Evolutionary conservation across 805 yeast species (phyloP).

Genomic region (Candida sithepensis): DNA sequence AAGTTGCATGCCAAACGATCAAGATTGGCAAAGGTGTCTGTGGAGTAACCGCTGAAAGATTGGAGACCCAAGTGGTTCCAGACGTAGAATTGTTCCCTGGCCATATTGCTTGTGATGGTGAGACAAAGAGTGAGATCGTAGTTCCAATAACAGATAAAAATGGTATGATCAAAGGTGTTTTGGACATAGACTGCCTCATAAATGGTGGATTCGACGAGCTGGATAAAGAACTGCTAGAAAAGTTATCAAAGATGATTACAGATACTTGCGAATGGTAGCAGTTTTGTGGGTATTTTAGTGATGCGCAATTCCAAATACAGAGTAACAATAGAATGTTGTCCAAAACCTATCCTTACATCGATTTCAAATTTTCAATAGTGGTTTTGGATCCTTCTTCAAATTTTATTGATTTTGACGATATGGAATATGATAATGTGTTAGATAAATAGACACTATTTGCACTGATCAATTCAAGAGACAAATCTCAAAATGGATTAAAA

Average conservation of each 20-base stretch:
- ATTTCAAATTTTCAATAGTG: too few relatives aligned
- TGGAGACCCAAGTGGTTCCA: conserved; percentile 66
- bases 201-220: conserved; percentile 60
- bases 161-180: conserved; percentile 60
- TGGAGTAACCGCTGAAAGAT: conserved; percentile 69
- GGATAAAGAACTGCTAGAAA: conserved; percentile 60
- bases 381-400: too few relatives aligned
- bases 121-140: conserved; percentile 88
- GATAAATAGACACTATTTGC: too few relatives aligned
- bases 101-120: conserved; percentile 97
- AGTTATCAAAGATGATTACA: conserved; percentile 50
- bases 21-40: conserved; percentile 84
- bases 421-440: too few relatives aligned
- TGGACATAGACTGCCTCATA: conserved; percentile 79
- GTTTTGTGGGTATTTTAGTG: too few relatives aligned
- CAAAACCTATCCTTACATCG: too few relatives aligned
- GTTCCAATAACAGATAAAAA: conserved; percentile 59
- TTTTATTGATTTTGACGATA: too few relatives aligned
- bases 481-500: too few relatives aligned
- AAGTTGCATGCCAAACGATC: conserved; percentile 90
- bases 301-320: too few relatives aligned
- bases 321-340: too few relatives aligned
- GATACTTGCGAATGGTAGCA: conserved; percentile 51
- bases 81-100: conserved; percentile 82
- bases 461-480: too few relatives aligned